Evolutionary conservation across 306 rosid genomes (phyloP), one percentile per base, ranked within the genome.

Genomic region (Dalbergia cultrata): DNA sequence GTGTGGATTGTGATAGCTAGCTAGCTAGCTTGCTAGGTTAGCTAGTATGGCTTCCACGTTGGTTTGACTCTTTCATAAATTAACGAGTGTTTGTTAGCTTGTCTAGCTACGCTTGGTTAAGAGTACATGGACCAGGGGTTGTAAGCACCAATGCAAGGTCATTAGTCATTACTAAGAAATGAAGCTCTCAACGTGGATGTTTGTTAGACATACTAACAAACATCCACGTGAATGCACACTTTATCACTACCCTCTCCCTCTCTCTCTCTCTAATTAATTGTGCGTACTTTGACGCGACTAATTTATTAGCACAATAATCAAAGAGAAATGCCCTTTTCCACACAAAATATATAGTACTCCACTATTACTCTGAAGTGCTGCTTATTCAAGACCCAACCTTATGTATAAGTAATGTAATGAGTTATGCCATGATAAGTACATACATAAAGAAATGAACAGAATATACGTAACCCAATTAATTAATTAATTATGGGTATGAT

Each of bases 141-240:
- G 60, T 45, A 69, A 47, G 7, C 44, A 47, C 60, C 7, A 37
- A 37, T 34, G 39, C 3, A 34, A 47, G 58, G 60, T 22, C 47
- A 57, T 65, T 56, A 26, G 13, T 8, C 17, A 21, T 64, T 64
- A 35, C 69, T 35, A 21, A 57, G 53, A 76, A 34, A 64, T 57
- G 56, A 44, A 67, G 19, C 68, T 74, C 79, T 74, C 79, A 13
- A 65, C 83, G 77, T 81, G 88, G 85, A 76, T 84, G 86, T 81
- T 72, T 80, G 82, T 72, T 77, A 74, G 78, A 62, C 88, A 78
- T 80, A 83, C 87, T 71, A 70, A 74, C 87, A 74, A 70, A 74
- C 80, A 84, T 87, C 74, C 90, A 84, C 87, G 85, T 87, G 93
- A 90, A 68, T 16, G 18, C 79, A 85, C 78, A 81, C 72, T 74